A percentile compares a stretch with the other conserved stretches of the same genome.
phyloP scores from a whole-genome alignment of 2,329 filamentous ascomycete genomes.

The Curvularia verruculosa region DNA sequence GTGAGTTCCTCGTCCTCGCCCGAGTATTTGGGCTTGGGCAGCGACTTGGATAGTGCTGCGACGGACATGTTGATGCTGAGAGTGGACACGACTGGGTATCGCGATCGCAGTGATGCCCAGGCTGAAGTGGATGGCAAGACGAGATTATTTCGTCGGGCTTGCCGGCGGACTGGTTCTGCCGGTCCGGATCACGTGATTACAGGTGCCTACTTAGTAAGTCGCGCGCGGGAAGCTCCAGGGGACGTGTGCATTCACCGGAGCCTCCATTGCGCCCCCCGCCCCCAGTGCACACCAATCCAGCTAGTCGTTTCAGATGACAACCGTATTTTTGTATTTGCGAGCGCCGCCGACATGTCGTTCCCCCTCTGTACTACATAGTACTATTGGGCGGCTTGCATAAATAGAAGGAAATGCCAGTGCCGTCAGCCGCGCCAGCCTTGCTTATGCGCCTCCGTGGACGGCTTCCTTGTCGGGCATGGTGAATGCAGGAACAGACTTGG shows the following conservation, averaged over 20 bases:
- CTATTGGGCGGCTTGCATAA: not conserved
- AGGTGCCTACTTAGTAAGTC: too few species aligned
- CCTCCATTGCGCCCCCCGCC: not conserved
- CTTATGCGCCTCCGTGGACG: conserved; percentile 1
- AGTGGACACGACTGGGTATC: not conserved
- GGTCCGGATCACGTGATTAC: conserved; percentile 23
- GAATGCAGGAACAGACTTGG: conserved; percentile 12
- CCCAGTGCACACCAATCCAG: not conserved
- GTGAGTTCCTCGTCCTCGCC: conserved; percentile 86
- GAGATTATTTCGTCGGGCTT: conserved; percentile 18
- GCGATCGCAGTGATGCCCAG: not conserved
- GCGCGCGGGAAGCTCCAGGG: not conserved
- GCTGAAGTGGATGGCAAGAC: conserved; percentile 1
- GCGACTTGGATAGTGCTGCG: conserved; percentile 73
- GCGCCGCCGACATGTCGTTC: not conserved
- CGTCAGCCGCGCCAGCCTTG: conserved; percentile 5
- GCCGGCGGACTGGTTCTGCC: conserved; percentile 11
- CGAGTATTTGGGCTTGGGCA: conserved; percentile 90
- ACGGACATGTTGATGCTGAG: conserved; percentile 42
- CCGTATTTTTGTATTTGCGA: not conserved
- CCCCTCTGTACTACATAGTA: not conserved
- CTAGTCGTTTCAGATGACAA: not conserved
- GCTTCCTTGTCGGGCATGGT: not conserved
- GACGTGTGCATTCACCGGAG: not conserved
- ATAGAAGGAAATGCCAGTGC: not conserved